Evolutionary conservation across 2,329 filamentous ascomycete species (phyloP), one percentile per base, ranked within the genome.

Genomic region (Cercospora zeina): DNA sequence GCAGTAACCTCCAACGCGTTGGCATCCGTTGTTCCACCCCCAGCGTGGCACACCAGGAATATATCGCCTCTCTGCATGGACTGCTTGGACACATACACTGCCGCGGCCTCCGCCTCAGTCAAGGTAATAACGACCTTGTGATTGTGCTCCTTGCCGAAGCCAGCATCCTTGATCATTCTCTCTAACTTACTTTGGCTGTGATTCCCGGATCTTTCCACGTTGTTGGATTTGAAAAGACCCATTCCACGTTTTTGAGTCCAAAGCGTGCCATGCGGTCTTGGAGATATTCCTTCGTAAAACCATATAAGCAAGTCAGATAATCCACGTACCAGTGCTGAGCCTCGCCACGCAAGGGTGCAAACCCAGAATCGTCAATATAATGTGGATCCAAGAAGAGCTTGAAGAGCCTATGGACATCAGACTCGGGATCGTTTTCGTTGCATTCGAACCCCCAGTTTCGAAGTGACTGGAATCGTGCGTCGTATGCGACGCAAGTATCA

Each of bases 91-190:
- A 36, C 34, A 36, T 36, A 36, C 34, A 83, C 80, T 27, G 81
- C 82, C 2, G 82, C 81, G 4, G 82, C 82, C 67, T 83, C 82
- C 0, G 82, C 81, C 69, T 84, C 81, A 0, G 82, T 83, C 14
- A 84, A 71, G 0, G 79, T 80, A 54, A 83, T 80, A 14, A 8
- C 21, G 31, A 47, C 65, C 36, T 27, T 56, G 37, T 61, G 58
- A 14, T 49, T 33, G 2, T 14, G 31, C 37, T 42, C 36, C 27
- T 37, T 30, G 11, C 58, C 58, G 39, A 55, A 61, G 27, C 58
- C 58, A 21, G 58, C 58, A 2, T 16, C 37, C n/a, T 34, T 27
- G 21, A 61, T 56, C n/a, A 47, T 19, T 5, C 34, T 39, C 24
- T 61, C 58, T n/a, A 56, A n/a, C n/a, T n/a, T n/a, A n/a, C 47